Percentiles rank a stretch among this genome's conserved stretches.
These are phyloP conservation scores for Amanita molliuscula DNA, from an alignment of 768 basidiomycete genomes.

Conservation along the genomic window DNA sequence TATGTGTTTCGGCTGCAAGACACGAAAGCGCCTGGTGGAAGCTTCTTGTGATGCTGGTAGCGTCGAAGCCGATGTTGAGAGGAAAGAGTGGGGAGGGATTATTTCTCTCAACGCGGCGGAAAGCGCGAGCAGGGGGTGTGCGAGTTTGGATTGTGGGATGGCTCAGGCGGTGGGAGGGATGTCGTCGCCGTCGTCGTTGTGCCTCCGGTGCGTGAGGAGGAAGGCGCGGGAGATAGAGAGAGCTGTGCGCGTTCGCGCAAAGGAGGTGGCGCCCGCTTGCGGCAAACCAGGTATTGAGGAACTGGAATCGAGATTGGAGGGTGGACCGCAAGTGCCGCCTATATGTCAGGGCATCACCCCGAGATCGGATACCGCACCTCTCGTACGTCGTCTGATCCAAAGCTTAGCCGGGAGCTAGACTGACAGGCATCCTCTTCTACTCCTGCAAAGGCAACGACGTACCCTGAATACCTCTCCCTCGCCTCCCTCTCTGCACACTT, in stretches of 20 bases:
- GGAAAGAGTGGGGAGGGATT: conserved; percentile 6
- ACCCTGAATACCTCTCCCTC: not conserved
- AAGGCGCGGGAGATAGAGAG: not conserved
- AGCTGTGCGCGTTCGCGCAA: conserved; percentile 1
- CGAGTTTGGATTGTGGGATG: conserved; percentile 15
- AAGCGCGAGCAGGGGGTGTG: conserved; percentile 12
- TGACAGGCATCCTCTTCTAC: no score
- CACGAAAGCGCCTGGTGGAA: not conserved
- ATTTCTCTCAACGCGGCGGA: not conserved
- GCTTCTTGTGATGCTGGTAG: conserved; percentile 13
- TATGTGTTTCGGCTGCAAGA: conserved; percentile 18
- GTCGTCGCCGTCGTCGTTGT: conserved; percentile 6
- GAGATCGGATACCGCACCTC: no score
- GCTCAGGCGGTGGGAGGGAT: conserved; percentile 1
- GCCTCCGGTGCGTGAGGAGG: conserved; percentile 5
- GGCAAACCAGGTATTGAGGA: no score
- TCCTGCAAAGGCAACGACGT: conserved; percentile 5
- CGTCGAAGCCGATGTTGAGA: conserved; percentile 17
- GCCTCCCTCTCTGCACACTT: not conserved
- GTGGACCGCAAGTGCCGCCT: no score
- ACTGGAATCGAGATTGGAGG: no score
- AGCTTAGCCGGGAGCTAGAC: no score
- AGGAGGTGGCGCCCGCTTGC: not conserved
- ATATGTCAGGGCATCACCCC: no score
- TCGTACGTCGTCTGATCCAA: no score